Evolutionary conservation across 352 stramenopile species (phyloP).

Genomic region (Phytophthora fragariae): DNA sequence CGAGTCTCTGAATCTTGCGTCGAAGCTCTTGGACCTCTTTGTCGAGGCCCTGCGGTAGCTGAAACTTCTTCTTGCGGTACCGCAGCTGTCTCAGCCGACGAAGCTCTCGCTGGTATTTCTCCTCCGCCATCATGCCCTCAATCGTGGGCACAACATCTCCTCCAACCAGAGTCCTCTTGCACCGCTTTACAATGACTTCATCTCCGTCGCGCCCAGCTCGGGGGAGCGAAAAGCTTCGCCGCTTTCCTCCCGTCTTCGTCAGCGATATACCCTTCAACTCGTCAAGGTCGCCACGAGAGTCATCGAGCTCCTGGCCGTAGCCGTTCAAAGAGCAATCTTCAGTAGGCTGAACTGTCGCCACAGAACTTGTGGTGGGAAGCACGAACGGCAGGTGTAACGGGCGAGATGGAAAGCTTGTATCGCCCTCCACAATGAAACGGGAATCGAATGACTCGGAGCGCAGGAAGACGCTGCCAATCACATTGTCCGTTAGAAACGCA

Average conservation of each 20-base stretch:
- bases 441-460: neutral
- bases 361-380: neutral
- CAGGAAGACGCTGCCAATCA: constrained; percentile 4
- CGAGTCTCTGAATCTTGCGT: neutral
- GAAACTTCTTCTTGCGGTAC: neutral
- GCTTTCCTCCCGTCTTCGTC: neutral
- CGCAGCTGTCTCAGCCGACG: neutral
- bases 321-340: neutral
- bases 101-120: neutral
- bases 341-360: neutral
- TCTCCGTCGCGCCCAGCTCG: neutral
- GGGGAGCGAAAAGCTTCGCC: neutral
- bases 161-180: neutral
- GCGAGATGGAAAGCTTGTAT: neutral
- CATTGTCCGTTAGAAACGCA: neutral
- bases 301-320: neutral
- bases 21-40: neutral
- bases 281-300: neutral
- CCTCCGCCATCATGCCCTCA: neutral
- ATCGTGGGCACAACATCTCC: neutral
- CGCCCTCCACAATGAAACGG: neutral
- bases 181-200: neutral
- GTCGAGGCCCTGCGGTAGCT: neutral
- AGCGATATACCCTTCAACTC: neutral
- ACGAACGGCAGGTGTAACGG: neutral